A percentile compares a stretch with the other conserved stretches of the same genome.
Conservation (phyloP, 2,329 filamentous ascomycete species). For the Pleurostoma richardsiae region DNA sequence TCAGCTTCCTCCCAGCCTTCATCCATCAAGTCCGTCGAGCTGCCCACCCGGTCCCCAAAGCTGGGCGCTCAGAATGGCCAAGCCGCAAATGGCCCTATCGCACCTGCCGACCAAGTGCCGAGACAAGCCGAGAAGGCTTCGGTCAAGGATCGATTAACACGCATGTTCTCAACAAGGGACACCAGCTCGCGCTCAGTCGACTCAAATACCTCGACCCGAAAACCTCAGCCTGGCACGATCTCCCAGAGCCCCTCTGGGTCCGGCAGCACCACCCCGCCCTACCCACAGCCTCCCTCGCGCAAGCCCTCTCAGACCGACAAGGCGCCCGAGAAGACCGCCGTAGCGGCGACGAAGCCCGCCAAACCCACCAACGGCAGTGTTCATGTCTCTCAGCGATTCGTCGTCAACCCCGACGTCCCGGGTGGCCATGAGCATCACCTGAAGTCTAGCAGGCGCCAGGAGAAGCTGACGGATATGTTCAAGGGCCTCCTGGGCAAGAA, state of each 20-base stretch:
- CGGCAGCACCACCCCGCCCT: constrained; percentile 27
- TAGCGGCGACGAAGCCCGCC: constrained; percentile 27
- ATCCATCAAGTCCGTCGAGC: constrained; percentile 42
- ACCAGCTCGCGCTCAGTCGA: constrained; percentile 26
- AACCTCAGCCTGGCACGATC: constrained; percentile 3
- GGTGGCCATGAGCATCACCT: constrained; percentile 84
- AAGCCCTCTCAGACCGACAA: constrained; percentile 40
- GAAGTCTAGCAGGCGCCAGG: constrained; percentile 84
- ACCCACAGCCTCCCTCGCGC: constrained; percentile 30
- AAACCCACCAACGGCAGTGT: constrained; percentile 24
- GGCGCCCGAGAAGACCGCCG: constrained; percentile 21
- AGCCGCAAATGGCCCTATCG: constrained; percentile 9
- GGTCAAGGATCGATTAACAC: constrained; percentile 59
- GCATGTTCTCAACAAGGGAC: constrained; percentile 61
- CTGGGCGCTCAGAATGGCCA: constrained; percentile 32
- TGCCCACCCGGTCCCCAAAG: constrained; percentile 31
- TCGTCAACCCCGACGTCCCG: constrained; percentile 42
- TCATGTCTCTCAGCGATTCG: constrained; percentile 40
- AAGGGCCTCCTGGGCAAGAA: constrained; percentile 81
- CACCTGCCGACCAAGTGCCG: constrained; percentile 22
- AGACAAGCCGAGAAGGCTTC: constrained; percentile 49
- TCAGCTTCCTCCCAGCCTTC: constrained; percentile 44
- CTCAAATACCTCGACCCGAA: constrained; percentile 6
- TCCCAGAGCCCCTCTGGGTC: constrained; percentile 11
- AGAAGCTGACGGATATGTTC: constrained; percentile 91